Evolutionary conservation across 352 stramenopile species (phyloP), one percentile per base, ranked within the genome.

Genomic region (Hyaloperonospora arabidopsidis): DNA sequence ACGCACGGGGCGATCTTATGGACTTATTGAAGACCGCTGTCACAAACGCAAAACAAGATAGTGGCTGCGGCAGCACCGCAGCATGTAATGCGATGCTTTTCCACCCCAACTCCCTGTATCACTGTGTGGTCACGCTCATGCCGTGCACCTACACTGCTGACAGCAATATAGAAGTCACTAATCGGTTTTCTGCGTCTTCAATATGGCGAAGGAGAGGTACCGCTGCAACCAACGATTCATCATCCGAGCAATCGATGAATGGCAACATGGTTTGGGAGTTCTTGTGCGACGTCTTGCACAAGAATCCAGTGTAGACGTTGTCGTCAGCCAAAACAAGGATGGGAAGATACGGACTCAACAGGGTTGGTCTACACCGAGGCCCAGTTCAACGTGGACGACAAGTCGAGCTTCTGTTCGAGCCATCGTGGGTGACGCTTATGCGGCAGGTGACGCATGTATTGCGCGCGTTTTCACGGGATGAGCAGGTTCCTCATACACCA

Each of bases 91-190:
- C n/a, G n/a, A n/a, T n/a, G n/a, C n/a, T n/a, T n/a, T n/a, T n/a
- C n/a, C n/a, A n/a, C n/a, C n/a, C n/a, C n/a, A n/a, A n/a, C n/a
- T n/a, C n/a, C n/a, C n/a, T n/a, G n/a, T n/a, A n/a, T n/a, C n/a
- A n/a, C n/a, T n/a, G n/a, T n/a, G n/a, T n/a, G n/a, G n/a, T n/a
- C n/a, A n/a, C n/a, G n/a, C n/a, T n/a, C n/a, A n/a, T n/a, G 88
- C 89, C 3, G 86, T 96, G 18, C 89, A 97, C 50, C 47, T 95
- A 25, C 69, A 87, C 2, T 97, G 89, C 50, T 92, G 84, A 78
- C 64, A 86, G 21, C 86, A 87, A 38, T 97, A 96, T 91, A 95
- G 45, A 74, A 86, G n/a, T 90, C 85, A 12, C 74, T 96, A 19
- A 70, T 67, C 79, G 80, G 14, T 85, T 71, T 70, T 93, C 22